Conservation (phyloP, 768 basidiomycete genomes). For the Rhodotorula taiwanensis region DNA sequence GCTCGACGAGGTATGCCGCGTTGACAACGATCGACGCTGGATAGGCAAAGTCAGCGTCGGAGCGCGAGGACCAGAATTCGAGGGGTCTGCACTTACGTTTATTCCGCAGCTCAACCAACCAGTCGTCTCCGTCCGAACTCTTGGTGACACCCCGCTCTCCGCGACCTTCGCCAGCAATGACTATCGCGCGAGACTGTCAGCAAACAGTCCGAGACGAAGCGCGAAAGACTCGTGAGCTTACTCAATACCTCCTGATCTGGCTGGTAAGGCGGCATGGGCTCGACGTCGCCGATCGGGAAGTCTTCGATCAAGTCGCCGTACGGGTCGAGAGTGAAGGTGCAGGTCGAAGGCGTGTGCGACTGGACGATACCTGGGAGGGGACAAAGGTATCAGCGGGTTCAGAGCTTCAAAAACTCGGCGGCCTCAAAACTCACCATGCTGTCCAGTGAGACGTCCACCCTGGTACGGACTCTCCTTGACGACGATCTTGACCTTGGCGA, state of each 20-base stretch:
- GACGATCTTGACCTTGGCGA: conserved; percentile 2
- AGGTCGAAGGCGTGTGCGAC: background rate
- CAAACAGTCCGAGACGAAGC: background rate
- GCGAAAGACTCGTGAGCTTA: background rate
- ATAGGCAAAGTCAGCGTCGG: no score
- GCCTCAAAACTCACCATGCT: conserved; percentile 25
- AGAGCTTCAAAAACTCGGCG: background rate
- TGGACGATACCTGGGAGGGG: conserved; percentile 14
- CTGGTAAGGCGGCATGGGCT: conserved; percentile 21
- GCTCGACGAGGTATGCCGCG: conserved; percentile 6
- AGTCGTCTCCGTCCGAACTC: conserved; percentile 22
- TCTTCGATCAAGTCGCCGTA: conserved; percentile 17
- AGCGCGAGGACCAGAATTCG: no score
- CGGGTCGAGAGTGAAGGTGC: conserved; percentile 28
- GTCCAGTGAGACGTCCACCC: conserved; percentile 11
- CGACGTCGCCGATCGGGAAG: conserved; percentile 15
- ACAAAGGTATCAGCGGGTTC: background rate
- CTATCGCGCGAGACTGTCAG: background rate
- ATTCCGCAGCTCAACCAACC: conserved; percentile 16
- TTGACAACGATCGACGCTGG: conserved; percentile 10
- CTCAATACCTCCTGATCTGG: conserved; percentile 17
- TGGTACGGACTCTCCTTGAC: conserved; percentile 24
- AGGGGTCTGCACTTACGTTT: background rate
- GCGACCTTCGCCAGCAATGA: conserved; percentile 24
- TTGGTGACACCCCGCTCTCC: conserved; percentile 9